Evolutionary conservation across 2,329 filamentous ascomycete species (phyloP).

Genomic region (Alternaria gaisen): DNA sequence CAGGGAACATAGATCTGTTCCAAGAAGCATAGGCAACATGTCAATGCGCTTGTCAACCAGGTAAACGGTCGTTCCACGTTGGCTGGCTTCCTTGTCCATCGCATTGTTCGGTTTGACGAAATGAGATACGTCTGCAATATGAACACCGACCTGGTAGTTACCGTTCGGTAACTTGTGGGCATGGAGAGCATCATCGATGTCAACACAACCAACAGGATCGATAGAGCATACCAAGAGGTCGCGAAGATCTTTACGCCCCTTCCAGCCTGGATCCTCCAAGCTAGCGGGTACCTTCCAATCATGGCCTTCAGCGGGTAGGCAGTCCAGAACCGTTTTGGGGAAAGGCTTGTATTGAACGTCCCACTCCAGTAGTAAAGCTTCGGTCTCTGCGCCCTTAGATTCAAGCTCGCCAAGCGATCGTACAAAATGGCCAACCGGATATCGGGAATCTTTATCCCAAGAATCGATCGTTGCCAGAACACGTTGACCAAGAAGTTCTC

Average conservation of each 20-base stretch:
- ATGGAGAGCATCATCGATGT: conserved; percentile 97
- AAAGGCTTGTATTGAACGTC: conserved; percentile 98
- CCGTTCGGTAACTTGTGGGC: conserved; percentile 86
- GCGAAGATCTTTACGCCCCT: conserved; percentile 81
- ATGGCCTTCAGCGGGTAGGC: conserved; percentile 88
- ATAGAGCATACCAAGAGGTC: conserved; percentile 94
- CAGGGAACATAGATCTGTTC: conserved; percentile 93
- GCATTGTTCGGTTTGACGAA: conserved; percentile 97
- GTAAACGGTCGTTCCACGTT: conserved; percentile 95
- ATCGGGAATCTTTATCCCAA: conserved; percentile 92
- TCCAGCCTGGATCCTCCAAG: conserved; percentile 85
- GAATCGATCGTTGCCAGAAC: conserved; percentile 92
- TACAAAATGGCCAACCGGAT: conserved; percentile 93
- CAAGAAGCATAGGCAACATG: conserved; percentile 96
- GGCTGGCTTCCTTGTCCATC: conserved; percentile 95
- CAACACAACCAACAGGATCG: conserved; percentile 93
- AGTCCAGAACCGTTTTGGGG: conserved; percentile 93
- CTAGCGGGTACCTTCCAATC: conserved; percentile 90
- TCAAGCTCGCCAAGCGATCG: conserved; percentile 92
- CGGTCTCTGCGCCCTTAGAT: conserved; percentile 96
- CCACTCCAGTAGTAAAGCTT: conserved; percentile 91
- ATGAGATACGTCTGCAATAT: conserved; percentile 99
- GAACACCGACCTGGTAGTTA: conserved; percentile 94
- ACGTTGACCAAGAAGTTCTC: conserved; percentile 87
- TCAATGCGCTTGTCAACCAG: conserved; percentile 99